These are phyloP conservation scores for Dryadomyces quercus-mongolicae DNA, from an alignment of 2,329 filamentous ascomycete genomes.

Conservation along the genomic window DNA sequence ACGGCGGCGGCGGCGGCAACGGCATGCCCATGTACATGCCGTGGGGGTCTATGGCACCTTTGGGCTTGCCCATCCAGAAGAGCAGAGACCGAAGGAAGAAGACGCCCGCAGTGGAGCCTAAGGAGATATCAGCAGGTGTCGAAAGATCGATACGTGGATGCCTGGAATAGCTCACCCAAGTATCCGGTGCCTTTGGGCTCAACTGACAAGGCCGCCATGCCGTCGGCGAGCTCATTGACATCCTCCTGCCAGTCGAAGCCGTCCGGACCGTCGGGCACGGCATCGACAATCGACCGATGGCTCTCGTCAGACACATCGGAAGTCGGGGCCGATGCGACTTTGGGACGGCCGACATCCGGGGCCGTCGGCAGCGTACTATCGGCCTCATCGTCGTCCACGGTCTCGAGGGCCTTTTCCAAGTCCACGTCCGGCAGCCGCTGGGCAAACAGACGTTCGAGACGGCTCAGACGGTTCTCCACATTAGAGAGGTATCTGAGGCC, in stretches of 20 bases:
- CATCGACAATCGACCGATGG: background rate
- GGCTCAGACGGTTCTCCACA: background rate
- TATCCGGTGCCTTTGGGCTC: slow-evolving; percentile 5
- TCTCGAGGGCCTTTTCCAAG: background rate
- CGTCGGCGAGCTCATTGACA: slow-evolving; percentile 5
- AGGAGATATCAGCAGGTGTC: no score
- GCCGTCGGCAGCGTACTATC: background rate
- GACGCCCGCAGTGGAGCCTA: slow-evolving; percentile 3
- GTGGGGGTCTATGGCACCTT: background rate
- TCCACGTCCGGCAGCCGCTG: background rate
- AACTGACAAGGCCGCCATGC: slow-evolving; percentile 4
- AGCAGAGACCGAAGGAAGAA: slow-evolving; percentile 4
- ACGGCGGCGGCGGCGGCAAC: background rate
- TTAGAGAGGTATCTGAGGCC: background rate
- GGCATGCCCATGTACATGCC: background rate
- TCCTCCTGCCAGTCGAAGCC: slow-evolving; percentile 7
- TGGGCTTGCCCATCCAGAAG: slow-evolving; percentile 1
- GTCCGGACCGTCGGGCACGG: slow-evolving; percentile 1
- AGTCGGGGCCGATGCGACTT: no score
- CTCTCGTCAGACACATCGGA: background rate
- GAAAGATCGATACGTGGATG: background rate
- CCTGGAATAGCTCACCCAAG: background rate
- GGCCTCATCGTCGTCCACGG: background rate
- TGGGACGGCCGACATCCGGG: background rate
- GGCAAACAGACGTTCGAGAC: slow-evolving; percentile 3